A percentile compares a stretch with the other conserved stretches of the same genome.
These are phyloP conservation scores for Apiotrichum montevideense DNA, from an alignment of 1,284 basidiomycete species.

Conservation along the genomic window DNA sequence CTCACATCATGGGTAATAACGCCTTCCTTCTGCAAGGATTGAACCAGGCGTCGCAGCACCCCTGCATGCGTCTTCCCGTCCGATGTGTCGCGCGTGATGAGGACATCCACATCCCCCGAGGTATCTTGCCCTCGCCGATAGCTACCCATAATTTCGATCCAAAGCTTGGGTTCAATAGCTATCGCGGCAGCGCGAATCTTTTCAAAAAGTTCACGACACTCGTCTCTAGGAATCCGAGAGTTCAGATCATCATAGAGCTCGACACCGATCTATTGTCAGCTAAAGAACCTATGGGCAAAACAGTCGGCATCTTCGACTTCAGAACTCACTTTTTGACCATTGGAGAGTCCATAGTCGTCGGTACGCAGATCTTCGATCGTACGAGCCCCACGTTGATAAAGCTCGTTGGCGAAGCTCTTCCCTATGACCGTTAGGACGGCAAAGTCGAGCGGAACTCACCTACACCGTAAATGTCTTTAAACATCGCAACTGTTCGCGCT, in stretches of 20 bases:
- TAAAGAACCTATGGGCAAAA: not conserved
- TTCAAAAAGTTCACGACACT: conserved; percentile 67
- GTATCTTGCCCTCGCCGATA: conserved; percentile 69
- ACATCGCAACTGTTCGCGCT: conserved; percentile 46
- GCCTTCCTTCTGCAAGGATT: conserved; percentile 53
- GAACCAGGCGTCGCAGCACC: conserved; percentile 52
- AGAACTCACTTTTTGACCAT: conserved; percentile 54
- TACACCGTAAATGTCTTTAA: conserved; percentile 78
- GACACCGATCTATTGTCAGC: conserved; percentile 57
- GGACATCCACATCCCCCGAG: conserved; percentile 84
- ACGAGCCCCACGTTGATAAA: conserved; percentile 70
- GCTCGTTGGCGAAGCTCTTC: conserved; percentile 58
- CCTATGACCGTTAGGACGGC: conserved; percentile 47
- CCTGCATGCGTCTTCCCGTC: conserved; percentile 71
- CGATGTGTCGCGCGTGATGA: conserved; percentile 66
- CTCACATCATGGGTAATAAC: conserved; percentile 69
- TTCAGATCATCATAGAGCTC: conserved; percentile 61
- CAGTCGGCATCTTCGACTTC: not conserved
- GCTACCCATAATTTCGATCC: conserved; percentile 82
- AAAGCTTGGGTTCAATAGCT: conserved; percentile 62
- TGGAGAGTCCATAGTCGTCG: conserved; percentile 49
- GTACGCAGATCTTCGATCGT: conserved; percentile 67
- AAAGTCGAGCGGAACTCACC: conserved; percentile 50
- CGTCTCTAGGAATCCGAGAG: conserved; percentile 77
- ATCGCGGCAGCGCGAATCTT: conserved; percentile 64